Evolutionary conservation across 1,284 basidiomycete species (phyloP).

Genomic region (Cerioporus squamosus): DNA sequence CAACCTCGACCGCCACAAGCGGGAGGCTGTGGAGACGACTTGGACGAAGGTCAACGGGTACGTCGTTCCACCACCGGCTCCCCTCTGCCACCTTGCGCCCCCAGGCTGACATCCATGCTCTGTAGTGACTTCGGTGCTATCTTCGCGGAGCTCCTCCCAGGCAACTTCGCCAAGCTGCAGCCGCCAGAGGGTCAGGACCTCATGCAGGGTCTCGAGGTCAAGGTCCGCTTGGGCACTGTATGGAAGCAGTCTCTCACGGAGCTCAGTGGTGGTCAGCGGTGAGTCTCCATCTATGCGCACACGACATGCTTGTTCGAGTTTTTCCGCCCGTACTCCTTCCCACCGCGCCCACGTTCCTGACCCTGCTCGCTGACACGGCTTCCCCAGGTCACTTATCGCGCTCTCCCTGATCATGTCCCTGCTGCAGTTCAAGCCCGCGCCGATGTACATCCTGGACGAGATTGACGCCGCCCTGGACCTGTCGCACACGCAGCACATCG

Average conservation of each 20-base stretch:
- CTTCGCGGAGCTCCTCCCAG: conserved; percentile 94
- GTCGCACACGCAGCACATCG: conserved; percentile 97
- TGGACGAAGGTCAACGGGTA: conserved; percentile 96
- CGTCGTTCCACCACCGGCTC: conserved; percentile 32
- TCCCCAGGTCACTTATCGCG: conserved; percentile 87
- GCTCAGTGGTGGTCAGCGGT: conserved; percentile 96
- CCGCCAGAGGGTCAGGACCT: conserved; percentile 94
- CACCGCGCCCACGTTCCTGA: not conserved
- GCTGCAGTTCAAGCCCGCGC: conserved; percentile 98
- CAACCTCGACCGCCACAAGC: conserved; percentile 94
- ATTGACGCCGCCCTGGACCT: conserved; percentile 97
- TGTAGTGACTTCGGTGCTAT: conserved; percentile 93
- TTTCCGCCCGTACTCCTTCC: not conserved
- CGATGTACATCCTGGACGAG: conserved; percentile 99
- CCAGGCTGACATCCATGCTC: not conserved
- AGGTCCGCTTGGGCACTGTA: conserved; percentile 91
- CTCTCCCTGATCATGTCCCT: conserved; percentile 98
- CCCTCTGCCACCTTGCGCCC: not conserved
- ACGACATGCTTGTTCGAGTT: too few species aligned
- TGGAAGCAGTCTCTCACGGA: conserved; percentile 99
- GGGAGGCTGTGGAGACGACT: conserved; percentile 91
- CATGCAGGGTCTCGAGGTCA: conserved; percentile 96
- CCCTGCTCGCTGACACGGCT: not conserved
- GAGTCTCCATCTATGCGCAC: conserved; percentile 29
- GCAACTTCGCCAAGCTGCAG: conserved; percentile 95